phyloP scores from a whole-genome alignment of 495 filamentous ascomycete species.

The Alectoria sarmentosa region DNA sequence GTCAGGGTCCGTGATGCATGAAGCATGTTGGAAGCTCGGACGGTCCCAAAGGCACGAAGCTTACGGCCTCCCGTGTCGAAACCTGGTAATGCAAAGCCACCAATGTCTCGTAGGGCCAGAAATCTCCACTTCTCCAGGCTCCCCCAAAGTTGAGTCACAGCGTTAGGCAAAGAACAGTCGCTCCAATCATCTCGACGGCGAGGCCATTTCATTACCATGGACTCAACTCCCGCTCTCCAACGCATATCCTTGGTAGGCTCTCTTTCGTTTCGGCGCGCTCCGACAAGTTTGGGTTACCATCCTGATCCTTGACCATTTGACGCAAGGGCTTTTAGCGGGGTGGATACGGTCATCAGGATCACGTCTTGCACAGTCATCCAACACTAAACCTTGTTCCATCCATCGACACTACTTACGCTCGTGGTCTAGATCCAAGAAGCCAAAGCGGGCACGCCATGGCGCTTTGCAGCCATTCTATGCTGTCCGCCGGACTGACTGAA shows the following conservation, averaged over 20 bases:
- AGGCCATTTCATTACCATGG: background rate
- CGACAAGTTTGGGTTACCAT: background rate
- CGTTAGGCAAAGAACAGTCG: background rate
- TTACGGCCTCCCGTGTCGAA: constrained; percentile 20
- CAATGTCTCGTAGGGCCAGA: constrained; percentile 6
- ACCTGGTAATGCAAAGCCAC: constrained; percentile 17
- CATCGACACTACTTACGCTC: constrained; percentile 4
- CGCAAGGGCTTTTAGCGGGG: constrained; percentile 1
- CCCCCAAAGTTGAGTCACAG: background rate
- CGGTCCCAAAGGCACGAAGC: background rate
- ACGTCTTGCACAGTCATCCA: constrained; percentile 4
- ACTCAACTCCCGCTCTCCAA: background rate
- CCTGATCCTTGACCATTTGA: background rate
- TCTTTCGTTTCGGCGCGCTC: constrained; percentile 2
- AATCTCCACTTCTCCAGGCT: background rate
- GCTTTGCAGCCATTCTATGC: constrained; percentile 10
- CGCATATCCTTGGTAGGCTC: background rate
- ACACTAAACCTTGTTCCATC: background rate
- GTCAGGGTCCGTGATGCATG: background rate
- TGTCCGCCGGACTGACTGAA: constrained; percentile 5
- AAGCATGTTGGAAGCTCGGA: constrained; percentile 9
- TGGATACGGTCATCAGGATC: background rate
- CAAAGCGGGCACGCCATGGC: constrained; percentile 7
- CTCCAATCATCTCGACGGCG: background rate
- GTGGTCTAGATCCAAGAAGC: constrained; percentile 10